These are phyloP conservation scores for Thalassiosira exigua DNA, from an alignment of 352 stramenopile species.

Conservation along the genomic window DNA sequence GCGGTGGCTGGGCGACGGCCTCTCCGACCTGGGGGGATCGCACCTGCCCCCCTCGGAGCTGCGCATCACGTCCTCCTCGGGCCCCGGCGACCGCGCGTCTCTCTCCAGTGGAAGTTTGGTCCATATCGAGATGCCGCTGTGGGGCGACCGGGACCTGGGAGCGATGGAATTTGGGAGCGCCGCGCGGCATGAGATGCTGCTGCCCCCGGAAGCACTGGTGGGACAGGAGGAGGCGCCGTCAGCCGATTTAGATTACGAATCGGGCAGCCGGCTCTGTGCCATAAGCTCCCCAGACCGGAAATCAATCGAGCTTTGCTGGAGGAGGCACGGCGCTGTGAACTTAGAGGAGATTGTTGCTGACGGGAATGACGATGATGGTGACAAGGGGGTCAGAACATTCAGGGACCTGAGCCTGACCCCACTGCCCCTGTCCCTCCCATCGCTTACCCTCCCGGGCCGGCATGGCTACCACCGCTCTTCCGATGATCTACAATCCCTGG, in stretches of 20 bases:
- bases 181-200: conserved; percentile 68
- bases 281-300: conserved; percentile 30
- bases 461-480: background rate
- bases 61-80: conserved; percentile 54
- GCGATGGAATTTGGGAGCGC: conserved; percentile 81
- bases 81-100: conserved; percentile 37
- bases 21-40: conserved; percentile 68
- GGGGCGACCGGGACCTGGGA: conserved; percentile 80
- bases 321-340: conserved; percentile 50
- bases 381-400: conserved; percentile 31
- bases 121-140: conserved; percentile 82
- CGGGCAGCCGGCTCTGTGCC: conserved; percentile 47
- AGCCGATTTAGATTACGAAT: conserved; percentile 53
- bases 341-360: conserved; percentile 40
- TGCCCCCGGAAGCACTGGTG: conserved; percentile 19
- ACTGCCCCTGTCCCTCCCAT: conserved; percentile 67
- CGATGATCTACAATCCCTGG: background rate
- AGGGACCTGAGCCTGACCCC: conserved; percentile 72
- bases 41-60: conserved; percentile 80
- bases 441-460: conserved; percentile 57
- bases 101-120: conserved; percentile 48
- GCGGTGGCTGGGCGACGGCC: conserved; percentile 67
- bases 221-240: conserved; percentile 3
- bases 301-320: conserved; percentile 56
- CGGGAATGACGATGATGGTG: no score